Percentiles rank a stretch among this genome's conserved stretches.
Conservation (phyloP, 345 rosid genomes). For the Limnanthes douglasii region DNA sequence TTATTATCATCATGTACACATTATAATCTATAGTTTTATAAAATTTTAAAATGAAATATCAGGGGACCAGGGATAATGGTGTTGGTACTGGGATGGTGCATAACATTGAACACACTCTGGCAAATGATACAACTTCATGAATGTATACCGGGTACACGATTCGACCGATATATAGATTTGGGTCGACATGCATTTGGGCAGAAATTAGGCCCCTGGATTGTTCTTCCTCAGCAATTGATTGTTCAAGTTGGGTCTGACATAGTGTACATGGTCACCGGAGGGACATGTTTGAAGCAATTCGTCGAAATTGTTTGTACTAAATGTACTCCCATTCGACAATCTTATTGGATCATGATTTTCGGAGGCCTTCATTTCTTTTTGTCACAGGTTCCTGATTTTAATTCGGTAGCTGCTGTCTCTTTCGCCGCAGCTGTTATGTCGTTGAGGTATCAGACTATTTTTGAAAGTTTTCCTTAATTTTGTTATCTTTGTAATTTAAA, state of each 20-base stretch:
- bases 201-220: conserved; percentile 76
- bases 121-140: conserved; percentile 93
- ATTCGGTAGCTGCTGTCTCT: conserved; percentile 85
- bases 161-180: conserved; percentile 81
- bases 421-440: conserved; percentile 95
- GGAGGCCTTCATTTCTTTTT: conserved; percentile 83
- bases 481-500: too few species aligned
- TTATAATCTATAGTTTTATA: too few species aligned
- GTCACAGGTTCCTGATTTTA: conserved; percentile 92
- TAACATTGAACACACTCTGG: conserved; percentile 93
- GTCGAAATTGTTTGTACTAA: conserved; percentile 52
- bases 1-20: too few species aligned
- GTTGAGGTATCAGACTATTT: too few species aligned
- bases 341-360: conserved; percentile 84
- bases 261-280: conserved; percentile 99
- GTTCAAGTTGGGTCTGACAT: conserved; percentile 85
- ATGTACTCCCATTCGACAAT: conserved; percentile 48
- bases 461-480: too few species aligned
- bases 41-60: too few species aligned
- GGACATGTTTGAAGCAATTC: conserved; percentile 76
- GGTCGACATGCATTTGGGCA: conserved; percentile 78
- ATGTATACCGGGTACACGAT: conserved; percentile 79
- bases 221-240: conserved; percentile 85
- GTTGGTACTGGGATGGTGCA: conserved; percentile 59
- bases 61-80: conserved; percentile 88